These are phyloP conservation scores for Strigomonas culicis DNA, from an alignment of 208 protist species.

Conservation along the genomic window DNA sequence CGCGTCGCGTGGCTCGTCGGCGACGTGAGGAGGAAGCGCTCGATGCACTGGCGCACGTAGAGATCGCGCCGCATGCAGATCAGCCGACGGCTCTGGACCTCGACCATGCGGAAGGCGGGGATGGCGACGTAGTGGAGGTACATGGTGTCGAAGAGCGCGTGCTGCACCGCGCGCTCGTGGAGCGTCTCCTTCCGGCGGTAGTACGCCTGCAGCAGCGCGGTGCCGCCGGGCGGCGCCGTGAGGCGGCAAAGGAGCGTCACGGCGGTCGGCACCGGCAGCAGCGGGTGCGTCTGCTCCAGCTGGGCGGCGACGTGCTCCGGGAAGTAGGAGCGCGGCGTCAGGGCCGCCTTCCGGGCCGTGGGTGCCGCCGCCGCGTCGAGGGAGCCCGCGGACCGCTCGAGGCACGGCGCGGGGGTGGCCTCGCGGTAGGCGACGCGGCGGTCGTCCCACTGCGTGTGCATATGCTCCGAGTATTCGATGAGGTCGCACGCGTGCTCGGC, in stretches of 20 bases:
- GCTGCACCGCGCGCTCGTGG: slow-evolving; percentile 28
- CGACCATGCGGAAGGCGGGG: slow-evolving; percentile 34
- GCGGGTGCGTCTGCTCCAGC: background rate
- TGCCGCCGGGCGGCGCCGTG: background rate
- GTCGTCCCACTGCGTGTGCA: background rate
- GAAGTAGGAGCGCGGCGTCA: background rate
- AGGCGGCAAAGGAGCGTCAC: slow-evolving; percentile 7
- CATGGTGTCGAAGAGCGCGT: slow-evolving; percentile 46
- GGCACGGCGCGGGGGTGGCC: background rate
- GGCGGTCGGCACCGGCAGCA: background rate
- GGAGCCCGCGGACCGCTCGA: background rate
- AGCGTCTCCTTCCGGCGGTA: slow-evolving; percentile 24
- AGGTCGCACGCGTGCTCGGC: slow-evolving; percentile 1
- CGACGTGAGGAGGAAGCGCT: slow-evolving; percentile 41
- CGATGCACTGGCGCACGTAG: slow-evolving; percentile 53
- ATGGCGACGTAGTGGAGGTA: slow-evolving; percentile 48
- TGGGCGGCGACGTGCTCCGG: background rate
- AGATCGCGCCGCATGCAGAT: slow-evolving; percentile 68
- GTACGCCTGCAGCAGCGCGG: slow-evolving; percentile 15
- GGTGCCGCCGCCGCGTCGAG: background rate
- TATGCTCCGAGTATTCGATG: background rate
- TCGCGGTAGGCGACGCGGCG: background rate
- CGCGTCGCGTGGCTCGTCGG: background rate
- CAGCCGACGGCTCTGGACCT: slow-evolving; percentile 38
- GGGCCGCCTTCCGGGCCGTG: background rate